Percentiles rank a stretch among this genome's conserved stretches.
Evolutionary conservation across 805 yeast genomes (phyloP).

Genomic region (Candida maesae): DNA sequence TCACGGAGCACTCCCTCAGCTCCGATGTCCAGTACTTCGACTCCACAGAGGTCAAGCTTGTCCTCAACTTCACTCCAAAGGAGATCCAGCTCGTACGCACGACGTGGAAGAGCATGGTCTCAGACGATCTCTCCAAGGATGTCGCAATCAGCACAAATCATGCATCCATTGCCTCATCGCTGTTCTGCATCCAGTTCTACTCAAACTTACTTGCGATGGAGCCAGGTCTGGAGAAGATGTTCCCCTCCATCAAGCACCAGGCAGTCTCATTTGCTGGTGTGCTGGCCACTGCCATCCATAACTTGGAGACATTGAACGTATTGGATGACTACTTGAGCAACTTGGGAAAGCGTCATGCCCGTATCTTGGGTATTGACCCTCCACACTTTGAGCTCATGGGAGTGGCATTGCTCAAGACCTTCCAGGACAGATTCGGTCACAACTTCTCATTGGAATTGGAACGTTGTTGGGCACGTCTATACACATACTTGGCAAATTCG

Average conservation of each 20-base stretch:
- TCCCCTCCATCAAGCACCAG: constrained; percentile 76
- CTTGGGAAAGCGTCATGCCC: constrained; percentile 70
- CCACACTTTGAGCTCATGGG: constrained; percentile 71
- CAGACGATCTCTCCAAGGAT: constrained; percentile 28
- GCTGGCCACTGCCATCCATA: constrained; percentile 59
- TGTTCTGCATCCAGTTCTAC: constrained; percentile 76
- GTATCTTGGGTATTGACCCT: constrained; percentile 71
- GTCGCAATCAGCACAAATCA: constrained; percentile 8
- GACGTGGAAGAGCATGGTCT: constrained; percentile 37
- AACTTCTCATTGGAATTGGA: constrained; percentile 58
- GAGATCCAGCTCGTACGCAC: constrained; percentile 34
- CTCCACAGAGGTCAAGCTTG: constrained; percentile 23
- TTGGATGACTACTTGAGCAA: constrained; percentile 58
- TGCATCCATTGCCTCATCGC: constrained; percentile 45
- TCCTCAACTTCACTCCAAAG: constrained; percentile 27
- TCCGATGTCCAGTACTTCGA: constrained; percentile 20
- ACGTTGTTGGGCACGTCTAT: constrained; percentile 66
- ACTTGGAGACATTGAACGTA: constrained; percentile 53
- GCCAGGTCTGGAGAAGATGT: constrained; percentile 56
- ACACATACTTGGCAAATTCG: constrained; percentile 64
- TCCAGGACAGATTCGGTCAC: constrained; percentile 55
- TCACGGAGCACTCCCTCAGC: constrained; percentile 14
- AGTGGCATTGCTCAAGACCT: constrained; percentile 62
- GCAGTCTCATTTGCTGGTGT: constrained; percentile 80
- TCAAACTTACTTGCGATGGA: constrained; percentile 60